Evolutionary conservation across 2,329 filamentous ascomycete species (phyloP).

Genomic region (Scytalidium sp.): DNA sequence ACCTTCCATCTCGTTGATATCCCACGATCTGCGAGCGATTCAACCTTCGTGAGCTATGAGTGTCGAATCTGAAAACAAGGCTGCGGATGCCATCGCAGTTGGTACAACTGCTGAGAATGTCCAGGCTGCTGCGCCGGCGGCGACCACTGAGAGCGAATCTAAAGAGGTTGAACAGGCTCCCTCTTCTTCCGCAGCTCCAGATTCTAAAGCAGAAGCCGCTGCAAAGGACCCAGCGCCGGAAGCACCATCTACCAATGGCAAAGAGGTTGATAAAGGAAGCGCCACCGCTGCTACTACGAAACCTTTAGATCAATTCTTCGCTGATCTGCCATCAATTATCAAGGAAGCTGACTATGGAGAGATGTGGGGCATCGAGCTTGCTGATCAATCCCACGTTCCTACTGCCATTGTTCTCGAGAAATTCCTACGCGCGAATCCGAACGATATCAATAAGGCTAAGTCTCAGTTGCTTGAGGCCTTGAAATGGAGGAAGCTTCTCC

Average conservation of each 20-base stretch:
- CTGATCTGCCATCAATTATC: constrained; percentile 55
- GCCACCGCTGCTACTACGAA: constrained; percentile 5
- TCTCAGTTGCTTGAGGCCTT: constrained; percentile 77
- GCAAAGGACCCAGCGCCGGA: constrained; percentile 6
- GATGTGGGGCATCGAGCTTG: constrained; percentile 81
- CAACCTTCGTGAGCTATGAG: constrained; percentile 12
- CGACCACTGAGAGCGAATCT: constrained; percentile 1
- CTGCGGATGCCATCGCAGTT: not conserved
- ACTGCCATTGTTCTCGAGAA: constrained; percentile 87
- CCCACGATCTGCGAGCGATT: not conserved
- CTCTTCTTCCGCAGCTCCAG: constrained; percentile 1
- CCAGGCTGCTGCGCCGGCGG: constrained; percentile 1
- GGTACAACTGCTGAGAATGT: constrained; percentile 5
- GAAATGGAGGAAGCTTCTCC: constrained; percentile 75
- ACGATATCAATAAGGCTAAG: constrained; percentile 69
- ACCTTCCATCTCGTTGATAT: not conserved
- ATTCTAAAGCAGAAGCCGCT: constrained; percentile 2
- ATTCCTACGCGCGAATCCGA: constrained; percentile 86
- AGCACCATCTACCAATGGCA: not conserved
- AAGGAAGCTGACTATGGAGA: constrained; percentile 61
- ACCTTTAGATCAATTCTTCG: constrained; percentile 53
- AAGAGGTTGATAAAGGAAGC: not conserved
- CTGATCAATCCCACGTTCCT: constrained; percentile 54
- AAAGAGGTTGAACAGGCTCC: constrained; percentile 5
- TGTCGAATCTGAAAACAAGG: constrained; percentile 13